phyloP scores from a whole-genome alignment of 2,329 filamentous ascomycete genomes.

The Blastomyces gilchristii region DNA sequence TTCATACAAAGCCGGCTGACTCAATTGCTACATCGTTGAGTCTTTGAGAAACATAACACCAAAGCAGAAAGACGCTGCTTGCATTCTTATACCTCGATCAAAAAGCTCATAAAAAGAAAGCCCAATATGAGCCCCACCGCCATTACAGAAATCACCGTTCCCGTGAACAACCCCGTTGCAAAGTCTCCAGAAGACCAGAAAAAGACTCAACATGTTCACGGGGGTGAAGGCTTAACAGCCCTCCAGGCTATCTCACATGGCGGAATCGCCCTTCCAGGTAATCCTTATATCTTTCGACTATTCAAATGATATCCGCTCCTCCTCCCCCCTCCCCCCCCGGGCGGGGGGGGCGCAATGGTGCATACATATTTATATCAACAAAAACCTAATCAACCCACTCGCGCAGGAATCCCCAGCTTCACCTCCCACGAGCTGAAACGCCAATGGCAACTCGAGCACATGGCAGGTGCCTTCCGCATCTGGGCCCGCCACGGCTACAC shows the following conservation, averaged over 20 bases:
- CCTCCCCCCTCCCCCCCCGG: no score
- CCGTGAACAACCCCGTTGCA: background rate
- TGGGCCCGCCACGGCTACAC: slow-evolving; percentile 40
- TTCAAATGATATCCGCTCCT: background rate
- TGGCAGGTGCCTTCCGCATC: slow-evolving; percentile 41
- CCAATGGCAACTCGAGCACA: slow-evolving; percentile 33
- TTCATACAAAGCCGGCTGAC: background rate
- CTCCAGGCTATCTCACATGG: slow-evolving; percentile 21
- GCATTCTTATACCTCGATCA: background rate
- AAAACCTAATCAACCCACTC: background rate
- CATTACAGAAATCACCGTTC: slow-evolving; percentile 9
- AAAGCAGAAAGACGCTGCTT: background rate
- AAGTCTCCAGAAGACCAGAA: slow-evolving; percentile 11
- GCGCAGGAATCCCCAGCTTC: slow-evolving; percentile 20
- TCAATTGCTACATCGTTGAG: background rate
- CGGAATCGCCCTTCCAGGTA: slow-evolving; percentile 13
- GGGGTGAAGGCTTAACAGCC: slow-evolving; percentile 19
- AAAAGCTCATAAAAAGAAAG: background rate
- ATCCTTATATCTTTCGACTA: background rate
- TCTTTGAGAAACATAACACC: background rate
- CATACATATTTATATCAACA: background rate
- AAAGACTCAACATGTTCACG: slow-evolving; percentile 18
- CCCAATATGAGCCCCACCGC: slow-evolving; percentile 10
- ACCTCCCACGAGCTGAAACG: slow-evolving; percentile 27
- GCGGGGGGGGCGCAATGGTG: no score